A percentile compares a stretch with the other conserved stretches of the same genome.
Evolutionary conservation across 768 basidiomycete species (phyloP).

Genomic region (Pulveroboletus sp.): DNA sequence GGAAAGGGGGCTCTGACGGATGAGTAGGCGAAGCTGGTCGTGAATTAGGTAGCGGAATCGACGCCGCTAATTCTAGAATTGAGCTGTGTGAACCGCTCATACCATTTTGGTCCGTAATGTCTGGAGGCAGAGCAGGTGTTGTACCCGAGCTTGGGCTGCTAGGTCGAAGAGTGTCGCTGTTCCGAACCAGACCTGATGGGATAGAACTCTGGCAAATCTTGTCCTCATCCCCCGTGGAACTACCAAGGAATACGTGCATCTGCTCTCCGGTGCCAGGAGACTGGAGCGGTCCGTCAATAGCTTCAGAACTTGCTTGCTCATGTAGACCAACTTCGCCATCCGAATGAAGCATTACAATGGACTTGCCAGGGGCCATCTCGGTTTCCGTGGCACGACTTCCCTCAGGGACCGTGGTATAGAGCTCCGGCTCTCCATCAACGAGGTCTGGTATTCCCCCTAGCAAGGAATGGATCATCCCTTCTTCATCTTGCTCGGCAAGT

Average conservation of each 20-base stretch:
- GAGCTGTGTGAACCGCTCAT: neutral
- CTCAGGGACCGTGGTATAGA: neutral
- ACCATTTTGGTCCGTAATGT: neutral
- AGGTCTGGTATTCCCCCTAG: constrained; percentile 63
- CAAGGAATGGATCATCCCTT: constrained; percentile 77
- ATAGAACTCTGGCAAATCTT: neutral
- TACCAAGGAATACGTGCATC: neutral
- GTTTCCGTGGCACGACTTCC: neutral
- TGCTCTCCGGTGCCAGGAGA: neutral
- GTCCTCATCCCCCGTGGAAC: neutral
- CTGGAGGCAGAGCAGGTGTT: neutral
- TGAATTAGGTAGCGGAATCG: constrained; percentile 20
- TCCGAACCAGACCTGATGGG: neutral
- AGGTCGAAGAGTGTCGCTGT: neutral
- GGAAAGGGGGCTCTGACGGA: neutral
- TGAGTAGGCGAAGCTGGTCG: constrained; percentile 12
- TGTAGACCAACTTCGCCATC: neutral
- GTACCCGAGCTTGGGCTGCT: neutral
- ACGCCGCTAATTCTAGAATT: constrained; percentile 11
- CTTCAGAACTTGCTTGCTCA: neutral
- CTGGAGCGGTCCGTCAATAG: neutral
- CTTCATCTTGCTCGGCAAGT: constrained; percentile 66
- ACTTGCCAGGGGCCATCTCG: neutral
- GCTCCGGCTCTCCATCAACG: constrained; percentile 14
- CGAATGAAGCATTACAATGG: neutral